A percentile compares a stretch with the other conserved stretches of the same genome.
These are phyloP conservation scores for Chaetomium sp. DNA, from an alignment of 2,329 filamentous ascomycete species.

Conservation along the genomic window DNA sequence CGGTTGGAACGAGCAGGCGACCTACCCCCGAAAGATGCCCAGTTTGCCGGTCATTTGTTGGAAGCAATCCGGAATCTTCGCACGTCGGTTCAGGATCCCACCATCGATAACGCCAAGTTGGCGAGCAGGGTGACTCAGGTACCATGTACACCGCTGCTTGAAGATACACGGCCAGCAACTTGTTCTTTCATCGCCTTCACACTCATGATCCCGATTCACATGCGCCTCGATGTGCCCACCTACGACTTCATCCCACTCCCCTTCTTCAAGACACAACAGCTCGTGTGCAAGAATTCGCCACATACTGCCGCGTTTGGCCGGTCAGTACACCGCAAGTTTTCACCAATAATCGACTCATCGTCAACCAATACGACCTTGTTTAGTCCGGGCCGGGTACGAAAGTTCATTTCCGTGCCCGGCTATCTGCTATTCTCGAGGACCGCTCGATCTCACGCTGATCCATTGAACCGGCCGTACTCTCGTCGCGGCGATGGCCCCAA, in stretches of 20 bases:
- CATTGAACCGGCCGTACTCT: background rate
- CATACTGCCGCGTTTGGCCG: slow-evolving; percentile 55
- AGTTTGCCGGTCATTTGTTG: slow-evolving; percentile 17
- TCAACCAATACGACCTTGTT: slow-evolving; percentile 19
- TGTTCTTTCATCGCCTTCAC: slow-evolving; percentile 49
- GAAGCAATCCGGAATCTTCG: slow-evolving; percentile 33
- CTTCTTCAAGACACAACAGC: slow-evolving; percentile 62
- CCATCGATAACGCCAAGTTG: slow-evolving; percentile 37
- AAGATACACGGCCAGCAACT: slow-evolving; percentile 15
- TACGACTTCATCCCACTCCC: slow-evolving; percentile 55
- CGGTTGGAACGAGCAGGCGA: slow-evolving; percentile 31
- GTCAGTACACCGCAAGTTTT: slow-evolving; percentile 55
- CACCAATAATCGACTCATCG: slow-evolving; percentile 38
- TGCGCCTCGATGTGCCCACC: slow-evolving; percentile 42
- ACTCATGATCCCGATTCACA: slow-evolving; percentile 56
- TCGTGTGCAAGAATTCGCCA: slow-evolving; percentile 47
- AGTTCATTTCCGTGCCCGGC: slow-evolving; percentile 3
- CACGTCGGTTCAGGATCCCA: slow-evolving; percentile 33
- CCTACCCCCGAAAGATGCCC: slow-evolving; percentile 10
- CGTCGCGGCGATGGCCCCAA: slow-evolving; percentile 4
- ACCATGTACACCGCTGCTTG: slow-evolving; percentile 28
- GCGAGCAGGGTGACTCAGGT: slow-evolving; percentile 34
- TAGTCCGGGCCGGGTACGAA: slow-evolving; percentile 6
- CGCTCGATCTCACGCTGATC: too few relatives aligned
- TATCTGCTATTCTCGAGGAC: background rate